These are phyloP conservation scores for Lipomyces anomalus DNA, from an alignment of 805 yeast species.

Conservation along the genomic window DNA sequence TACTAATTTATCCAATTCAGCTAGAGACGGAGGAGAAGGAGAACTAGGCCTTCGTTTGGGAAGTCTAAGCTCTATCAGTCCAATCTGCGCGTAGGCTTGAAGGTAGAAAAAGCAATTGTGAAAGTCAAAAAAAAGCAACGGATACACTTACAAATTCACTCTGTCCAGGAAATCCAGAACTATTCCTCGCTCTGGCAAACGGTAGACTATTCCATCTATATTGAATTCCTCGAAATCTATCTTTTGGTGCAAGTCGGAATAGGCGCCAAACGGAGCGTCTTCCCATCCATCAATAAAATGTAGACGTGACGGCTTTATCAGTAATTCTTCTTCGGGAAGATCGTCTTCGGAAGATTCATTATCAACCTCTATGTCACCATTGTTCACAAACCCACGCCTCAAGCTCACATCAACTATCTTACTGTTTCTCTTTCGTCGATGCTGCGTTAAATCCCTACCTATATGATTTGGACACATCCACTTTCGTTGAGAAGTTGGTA, in stretches of 20 bases:
- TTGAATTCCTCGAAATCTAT: slow-evolving; percentile 23
- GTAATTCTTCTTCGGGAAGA: slow-evolving; percentile 7
- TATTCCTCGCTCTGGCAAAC: slow-evolving; percentile 63
- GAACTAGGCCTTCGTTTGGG: slow-evolving; percentile 1
- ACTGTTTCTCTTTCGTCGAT: slow-evolving; percentile 43
- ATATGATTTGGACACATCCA: slow-evolving; percentile 93
- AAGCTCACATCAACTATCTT: slow-evolving; percentile 50
- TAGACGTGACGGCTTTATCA: slow-evolving; percentile 14
- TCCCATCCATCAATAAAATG: slow-evolving; percentile 20
- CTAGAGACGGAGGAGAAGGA: slow-evolving; percentile 2
- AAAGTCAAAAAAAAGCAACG: too few relatives aligned
- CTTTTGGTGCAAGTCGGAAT: slow-evolving; percentile 9
- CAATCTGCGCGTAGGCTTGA: too few relatives aligned
- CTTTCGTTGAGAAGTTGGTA: slow-evolving; percentile 65
- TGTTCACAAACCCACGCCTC: slow-evolving; percentile 46
- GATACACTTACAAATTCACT: slow-evolving; percentile 36
- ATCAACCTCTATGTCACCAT: slow-evolving; percentile 55
- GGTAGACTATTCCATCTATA: slow-evolving; percentile 47
- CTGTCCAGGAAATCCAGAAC: slow-evolving; percentile 62
- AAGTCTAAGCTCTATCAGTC: too few relatives aligned
- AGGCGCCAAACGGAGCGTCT: slow-evolving; percentile 2
- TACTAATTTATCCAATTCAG: slow-evolving; percentile 17
- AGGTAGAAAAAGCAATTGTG: too few relatives aligned
- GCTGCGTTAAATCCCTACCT: slow-evolving; percentile 31
- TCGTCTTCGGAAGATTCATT: slow-evolving; percentile 40